A percentile compares a stretch with the other conserved stretches of the same genome.
Conservation (phyloP, 83 land plant species). For the Diphasiastrum complanatum region DNA sequence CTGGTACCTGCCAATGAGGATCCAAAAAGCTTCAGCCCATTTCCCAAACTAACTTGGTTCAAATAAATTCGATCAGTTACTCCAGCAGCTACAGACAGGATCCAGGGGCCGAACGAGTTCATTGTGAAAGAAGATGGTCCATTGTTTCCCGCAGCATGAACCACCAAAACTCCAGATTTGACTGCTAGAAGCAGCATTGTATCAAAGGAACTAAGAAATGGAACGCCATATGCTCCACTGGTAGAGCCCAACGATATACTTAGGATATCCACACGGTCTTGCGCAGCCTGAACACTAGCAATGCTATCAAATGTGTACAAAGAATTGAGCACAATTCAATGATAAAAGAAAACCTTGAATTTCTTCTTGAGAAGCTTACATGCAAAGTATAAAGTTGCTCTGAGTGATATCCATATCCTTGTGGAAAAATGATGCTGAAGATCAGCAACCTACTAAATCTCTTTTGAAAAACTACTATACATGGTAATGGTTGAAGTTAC, state of each 20-base stretch:
- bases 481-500: too few relatives aligned
- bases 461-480: too few relatives aligned
- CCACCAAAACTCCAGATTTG: slow-evolving; percentile 24
- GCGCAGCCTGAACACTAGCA: slow-evolving; percentile 27
- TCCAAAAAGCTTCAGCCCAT: slow-evolving; percentile 19
- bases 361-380: too few relatives aligned
- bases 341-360: too few relatives aligned
- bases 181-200: slow-evolving; percentile 27
- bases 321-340: too few relatives aligned
- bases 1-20: slow-evolving; percentile 25
- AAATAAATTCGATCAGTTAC: slow-evolving; percentile 29
- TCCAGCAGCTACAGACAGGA: slow-evolving; percentile 33
- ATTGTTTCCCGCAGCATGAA: slow-evolving; percentile 35
- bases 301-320: too few relatives aligned
- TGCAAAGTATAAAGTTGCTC: too few relatives aligned
- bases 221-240: slow-evolving; percentile 26
- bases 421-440: too few relatives aligned
- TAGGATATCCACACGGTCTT: slow-evolving; percentile 32
- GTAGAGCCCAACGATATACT: slow-evolving; percentile 34
- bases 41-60: slow-evolving; percentile 23
- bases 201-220: slow-evolving; percentile 29
- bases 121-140: slow-evolving; percentile 29
- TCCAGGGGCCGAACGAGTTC: slow-evolving; percentile 35
- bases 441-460: too few relatives aligned
- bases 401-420: too few relatives aligned